Evolutionary conservation across 176 grass and related monocot species (phyloP), one percentile per base, ranked within the genome.

Genomic region (Phoenix roebelenii): DNA sequence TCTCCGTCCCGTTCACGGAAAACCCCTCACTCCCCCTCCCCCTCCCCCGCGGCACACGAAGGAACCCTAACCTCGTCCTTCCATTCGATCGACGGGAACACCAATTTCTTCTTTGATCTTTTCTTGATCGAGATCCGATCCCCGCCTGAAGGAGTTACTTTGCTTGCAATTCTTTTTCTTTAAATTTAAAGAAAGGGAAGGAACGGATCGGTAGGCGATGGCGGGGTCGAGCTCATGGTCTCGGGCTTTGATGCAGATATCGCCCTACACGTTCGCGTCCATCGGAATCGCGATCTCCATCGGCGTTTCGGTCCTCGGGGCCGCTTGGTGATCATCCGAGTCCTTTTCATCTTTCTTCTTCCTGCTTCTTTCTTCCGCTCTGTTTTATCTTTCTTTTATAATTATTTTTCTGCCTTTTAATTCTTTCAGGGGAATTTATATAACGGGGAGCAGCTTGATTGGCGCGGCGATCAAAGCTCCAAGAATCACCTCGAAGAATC

Each of bases 401-500:
- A 18, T 50, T 61, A 53, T 30, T 23, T 32, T 57, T 26, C 15
- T 10, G 48, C 22, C 58, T 61, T 23, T 32, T 32, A 55, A 39
- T 49, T 64, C 60, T 22, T 75, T 12, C 63, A 98, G 93, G 88
- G 93, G 88, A 57, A 98, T 98, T 71, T 98, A 92, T 76, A 98
- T 98, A 28, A 98, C 93, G 15, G 93, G 88, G 64, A 98, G 88
- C 67, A 98, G 93, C 59, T 81, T 92, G 76, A 98, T 98, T 68
- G 93, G 88, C 15, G 93, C 93, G 17, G 76, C 93, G 44, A 92
- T 98, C 75, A 98, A 89, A 74, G 88, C 88, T 54, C 93, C 93
- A 23, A 91, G 93, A 76, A 98, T 98, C 68, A 98, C 93, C 53
- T 92, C 88, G 54, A 98, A 98, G 74, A 98, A 92, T 75, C 93